These are phyloP conservation scores for Penicillium paxilli DNA, from an alignment of 495 filamentous ascomycete species.

Conservation along the genomic window DNA sequence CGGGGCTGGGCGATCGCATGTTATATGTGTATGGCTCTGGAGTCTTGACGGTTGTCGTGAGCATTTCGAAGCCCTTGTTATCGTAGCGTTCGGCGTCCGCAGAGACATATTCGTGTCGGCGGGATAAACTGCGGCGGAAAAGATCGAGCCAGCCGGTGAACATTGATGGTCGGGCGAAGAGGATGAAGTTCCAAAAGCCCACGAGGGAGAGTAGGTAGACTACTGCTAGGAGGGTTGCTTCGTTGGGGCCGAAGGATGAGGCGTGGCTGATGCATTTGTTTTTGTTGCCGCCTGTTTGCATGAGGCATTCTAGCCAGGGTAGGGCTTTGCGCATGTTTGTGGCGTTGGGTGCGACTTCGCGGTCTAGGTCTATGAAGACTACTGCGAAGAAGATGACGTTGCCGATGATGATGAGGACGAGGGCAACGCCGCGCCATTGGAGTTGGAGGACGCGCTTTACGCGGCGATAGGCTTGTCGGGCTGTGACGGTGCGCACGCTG, in stretches of 20 bases:
- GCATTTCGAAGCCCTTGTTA: conserved; percentile 80
- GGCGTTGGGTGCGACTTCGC: conserved; percentile 55
- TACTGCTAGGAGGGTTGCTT: conserved; percentile 78
- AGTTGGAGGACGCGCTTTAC: conserved; percentile 83
- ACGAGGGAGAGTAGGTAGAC: conserved; percentile 80
- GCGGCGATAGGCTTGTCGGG: conserved; percentile 83
- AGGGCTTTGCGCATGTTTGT: conserved; percentile 53
- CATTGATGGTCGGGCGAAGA: conserved; percentile 81
- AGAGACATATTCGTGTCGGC: conserved; percentile 75
- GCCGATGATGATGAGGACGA: conserved; percentile 82
- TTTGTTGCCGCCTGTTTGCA: conserved; percentile 56
- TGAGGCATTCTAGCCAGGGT: conserved; percentile 75
- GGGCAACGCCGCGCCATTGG: conserved; percentile 88
- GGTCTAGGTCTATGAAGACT: conserved; percentile 84
- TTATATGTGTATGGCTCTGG: conserved; percentile 38
- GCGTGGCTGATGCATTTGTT: conserved; percentile 61
- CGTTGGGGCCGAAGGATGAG: conserved; percentile 51
- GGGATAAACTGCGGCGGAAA: conserved; percentile 46
- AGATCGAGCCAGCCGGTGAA: conserved; percentile 79
- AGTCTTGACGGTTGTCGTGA: conserved; percentile 51
- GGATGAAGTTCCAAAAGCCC: conserved; percentile 79
- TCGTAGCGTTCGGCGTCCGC: conserved; percentile 73
- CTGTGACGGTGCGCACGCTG: conserved; percentile 80
- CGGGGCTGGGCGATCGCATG: conserved; percentile 43
- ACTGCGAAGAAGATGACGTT: conserved; percentile 92